Base-by-base conservation (phyloP, 352 stramenopile species). In the Globisporangium cederbergense region DNA sequence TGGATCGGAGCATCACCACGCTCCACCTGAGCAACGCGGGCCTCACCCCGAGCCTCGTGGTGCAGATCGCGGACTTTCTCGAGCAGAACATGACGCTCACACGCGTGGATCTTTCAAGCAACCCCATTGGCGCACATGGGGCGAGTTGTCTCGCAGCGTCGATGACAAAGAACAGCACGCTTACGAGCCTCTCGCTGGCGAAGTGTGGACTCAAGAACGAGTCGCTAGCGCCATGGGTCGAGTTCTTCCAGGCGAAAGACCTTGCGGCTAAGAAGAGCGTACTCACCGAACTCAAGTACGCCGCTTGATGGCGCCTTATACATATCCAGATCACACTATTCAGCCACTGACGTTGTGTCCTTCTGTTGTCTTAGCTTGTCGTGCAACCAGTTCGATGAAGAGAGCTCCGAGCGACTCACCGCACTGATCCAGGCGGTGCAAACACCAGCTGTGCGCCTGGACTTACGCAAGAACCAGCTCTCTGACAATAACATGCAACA, bases 31-130 rank as follows among this genome's bases (percentile, higher is more conserved):
- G 59, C 55, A 57, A 68, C 36, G 68, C 60, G 45, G 70, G 65
- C 32, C 65, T 85, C 52, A 79, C 70, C 16, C 67, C 74, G 46
- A 79, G 64, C 55, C 71, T 85, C 54, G 66, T 72, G 7, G 77
- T 81, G 25, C 70, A 79, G 56, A 40, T 85, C 40, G 72, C 77
- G 14, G 72, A 82, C 53, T 82, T 85, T 64, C 62, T 85, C 16
- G 77, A 80, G 61, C 70, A 54, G 28, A 85, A 85, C 53, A 42
- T 56, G 52, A 79, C 67, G 25, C 50, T 85, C 47, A 75, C 68
- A 16, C 57, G 64, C 34, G 55, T 85, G 7, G 74, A 85, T 70
- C 64, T 85, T 18, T 61, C 65, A 0, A 68, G 62, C 42, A 82
- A 82, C 49, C 34, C 64, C 52, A 68, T 82, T 40, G 68, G 75